These are phyloP conservation scores for Diaporthe destruens DNA, from an alignment of 2,329 filamentous ascomycete species.

Conservation along the genomic window DNA sequence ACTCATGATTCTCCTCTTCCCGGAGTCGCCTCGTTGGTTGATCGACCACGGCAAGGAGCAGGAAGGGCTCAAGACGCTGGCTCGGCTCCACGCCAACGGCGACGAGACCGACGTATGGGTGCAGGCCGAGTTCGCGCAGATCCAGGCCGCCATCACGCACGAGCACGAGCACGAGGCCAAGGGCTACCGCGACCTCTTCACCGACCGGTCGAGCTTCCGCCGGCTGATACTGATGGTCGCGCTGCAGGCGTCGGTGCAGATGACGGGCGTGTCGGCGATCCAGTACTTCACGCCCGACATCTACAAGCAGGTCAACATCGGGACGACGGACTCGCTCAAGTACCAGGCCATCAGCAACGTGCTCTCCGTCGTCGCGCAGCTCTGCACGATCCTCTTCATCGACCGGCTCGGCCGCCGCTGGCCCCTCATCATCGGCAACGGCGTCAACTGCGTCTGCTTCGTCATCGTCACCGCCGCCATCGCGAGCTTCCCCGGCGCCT, in stretches of 20 bases:
- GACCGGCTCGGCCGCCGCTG: constrained; percentile 29
- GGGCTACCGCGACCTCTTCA: constrained; percentile 22
- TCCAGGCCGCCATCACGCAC: constrained; percentile 24
- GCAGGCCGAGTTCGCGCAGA: constrained; percentile 25
- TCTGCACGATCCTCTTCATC: constrained; percentile 11
- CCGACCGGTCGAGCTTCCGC: constrained; percentile 20
- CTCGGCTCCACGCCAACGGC: constrained; percentile 29
- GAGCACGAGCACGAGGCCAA: constrained; percentile 24
- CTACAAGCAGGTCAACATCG: constrained; percentile 33
- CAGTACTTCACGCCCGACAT: constrained; percentile 32
- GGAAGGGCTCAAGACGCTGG: constrained; percentile 9
- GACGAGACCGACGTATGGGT: constrained; percentile 26
- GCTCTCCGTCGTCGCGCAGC: constrained; percentile 14
- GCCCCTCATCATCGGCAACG: constrained; percentile 21
- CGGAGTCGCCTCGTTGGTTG: constrained; percentile 33
- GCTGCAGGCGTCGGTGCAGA: constrained; percentile 29
- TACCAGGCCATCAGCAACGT: constrained; percentile 31
- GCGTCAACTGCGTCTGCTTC: constrained; percentile 18
- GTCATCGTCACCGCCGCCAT: constrained; percentile 31
- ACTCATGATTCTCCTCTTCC: constrained; percentile 29
- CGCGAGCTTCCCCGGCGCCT: constrained; percentile 21
- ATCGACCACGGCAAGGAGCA: constrained; percentile 26
- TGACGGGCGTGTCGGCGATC: constrained; percentile 33
- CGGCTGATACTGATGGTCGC: constrained; percentile 8
- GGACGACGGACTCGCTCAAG: constrained; percentile 13